phyloP scores from a whole-genome alignment of 2,329 filamentous ascomycete species.

The Daldinia sp. region DNA sequence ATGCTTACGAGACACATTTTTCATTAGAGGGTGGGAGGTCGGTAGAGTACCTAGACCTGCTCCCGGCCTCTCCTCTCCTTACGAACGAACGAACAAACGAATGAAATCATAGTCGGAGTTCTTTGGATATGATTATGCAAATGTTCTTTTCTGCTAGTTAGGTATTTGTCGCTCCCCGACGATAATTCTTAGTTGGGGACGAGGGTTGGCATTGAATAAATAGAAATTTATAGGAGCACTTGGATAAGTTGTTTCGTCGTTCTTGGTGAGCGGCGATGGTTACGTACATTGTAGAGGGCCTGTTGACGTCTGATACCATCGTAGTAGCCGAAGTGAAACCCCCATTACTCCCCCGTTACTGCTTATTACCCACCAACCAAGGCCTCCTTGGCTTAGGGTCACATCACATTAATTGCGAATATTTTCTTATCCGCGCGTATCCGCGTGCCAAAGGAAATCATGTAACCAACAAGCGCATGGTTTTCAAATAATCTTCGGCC shows the following conservation, averaged over 20 bases:
- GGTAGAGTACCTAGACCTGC: constrained; percentile 13
- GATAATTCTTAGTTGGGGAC: neutral
- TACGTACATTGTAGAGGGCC: neutral
- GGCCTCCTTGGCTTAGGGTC: too few relatives aligned
- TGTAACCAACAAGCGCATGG: too few relatives aligned
- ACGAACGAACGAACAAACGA: too few relatives aligned
- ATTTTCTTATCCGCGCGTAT: too few relatives aligned
- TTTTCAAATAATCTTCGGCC: too few relatives aligned
- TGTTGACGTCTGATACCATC: neutral
- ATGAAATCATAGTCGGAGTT: constrained; percentile 20
- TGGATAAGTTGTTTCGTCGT: neutral
- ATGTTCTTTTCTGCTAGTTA: constrained; percentile 6
- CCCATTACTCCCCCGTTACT: too few relatives aligned
- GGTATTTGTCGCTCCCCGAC: neutral
- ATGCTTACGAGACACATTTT: constrained; percentile 18
- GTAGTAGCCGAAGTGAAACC: neutral
- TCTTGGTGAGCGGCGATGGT: neutral
- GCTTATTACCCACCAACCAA: too few relatives aligned
- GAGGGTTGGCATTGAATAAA: neutral
- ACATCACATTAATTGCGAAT: too few relatives aligned
- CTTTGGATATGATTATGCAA: constrained; percentile 10
- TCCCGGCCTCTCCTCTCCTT: neutral
- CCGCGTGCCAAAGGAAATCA: too few relatives aligned
- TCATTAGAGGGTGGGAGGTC: constrained; percentile 1
- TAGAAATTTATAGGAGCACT: neutral